These are phyloP conservation scores for Evernia prunastri DNA, from an alignment of 495 filamentous ascomycete genomes.

Conservation along the genomic window DNA sequence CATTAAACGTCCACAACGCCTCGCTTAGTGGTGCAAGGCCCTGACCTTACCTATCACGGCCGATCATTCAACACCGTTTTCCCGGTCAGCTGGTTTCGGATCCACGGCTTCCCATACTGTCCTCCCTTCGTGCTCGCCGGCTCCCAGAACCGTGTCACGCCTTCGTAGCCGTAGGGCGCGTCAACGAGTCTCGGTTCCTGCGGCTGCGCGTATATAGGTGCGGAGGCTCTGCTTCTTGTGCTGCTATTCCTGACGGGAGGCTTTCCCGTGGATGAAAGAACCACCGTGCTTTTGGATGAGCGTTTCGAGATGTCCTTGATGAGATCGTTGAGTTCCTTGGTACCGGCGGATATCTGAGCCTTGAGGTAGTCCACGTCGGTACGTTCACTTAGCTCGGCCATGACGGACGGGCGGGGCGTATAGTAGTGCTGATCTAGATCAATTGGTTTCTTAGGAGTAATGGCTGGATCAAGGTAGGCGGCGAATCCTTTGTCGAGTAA, in stretches of 20 bases:
- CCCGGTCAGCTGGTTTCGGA: slow-evolving; percentile 8
- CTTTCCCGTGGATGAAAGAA: slow-evolving; percentile 16
- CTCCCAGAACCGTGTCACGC: slow-evolving; percentile 8
- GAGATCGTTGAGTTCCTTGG: slow-evolving; percentile 67
- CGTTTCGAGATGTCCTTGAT: slow-evolving; percentile 48
- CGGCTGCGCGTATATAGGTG: slow-evolving; percentile 31
- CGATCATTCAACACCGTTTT: slow-evolving; percentile 12
- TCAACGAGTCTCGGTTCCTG: slow-evolving; percentile 47
- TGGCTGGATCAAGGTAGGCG: slow-evolving; percentile 58
- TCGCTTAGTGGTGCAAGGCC: not conserved
- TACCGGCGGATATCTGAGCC: slow-evolving; percentile 75
- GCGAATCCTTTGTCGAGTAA: slow-evolving; percentile 62
- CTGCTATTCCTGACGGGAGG: slow-evolving; percentile 23
- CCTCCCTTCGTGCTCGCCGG: slow-evolving; percentile 5
- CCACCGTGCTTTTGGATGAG: slow-evolving; percentile 16
- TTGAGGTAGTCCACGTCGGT: slow-evolving; percentile 59
- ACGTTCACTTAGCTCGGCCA: slow-evolving; percentile 55
- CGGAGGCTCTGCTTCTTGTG: slow-evolving; percentile 25
- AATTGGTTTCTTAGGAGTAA: slow-evolving; percentile 48
- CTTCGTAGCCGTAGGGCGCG: slow-evolving; percentile 24
- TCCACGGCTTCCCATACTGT: slow-evolving; percentile 16
- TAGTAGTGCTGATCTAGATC: slow-evolving; percentile 56
- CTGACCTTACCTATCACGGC: not conserved
- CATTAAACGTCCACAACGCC: slow-evolving; percentile 6
- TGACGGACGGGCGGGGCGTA: slow-evolving; percentile 66